A percentile compares a stretch with the other conserved stretches of the same genome.
phyloP scores from a whole-genome alignment of 1,284 basidiomycete genomes.

The Sporisorium exsertum region DNA sequence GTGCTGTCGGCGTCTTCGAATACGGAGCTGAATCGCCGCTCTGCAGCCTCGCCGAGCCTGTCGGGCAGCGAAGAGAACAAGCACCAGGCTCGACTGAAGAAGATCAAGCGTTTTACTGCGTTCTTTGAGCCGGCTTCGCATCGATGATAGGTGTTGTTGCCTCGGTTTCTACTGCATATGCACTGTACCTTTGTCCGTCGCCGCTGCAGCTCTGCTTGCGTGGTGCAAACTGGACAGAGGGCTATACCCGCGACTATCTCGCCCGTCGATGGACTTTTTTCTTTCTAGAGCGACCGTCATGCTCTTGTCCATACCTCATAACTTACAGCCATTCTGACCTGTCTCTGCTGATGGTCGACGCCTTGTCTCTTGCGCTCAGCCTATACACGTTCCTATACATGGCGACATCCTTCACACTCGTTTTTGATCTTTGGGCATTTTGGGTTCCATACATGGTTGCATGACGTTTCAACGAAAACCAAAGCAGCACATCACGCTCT shows the following conservation, averaged over 20 bases:
- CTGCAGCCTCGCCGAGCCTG: constrained; percentile 43
- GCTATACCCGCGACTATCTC: constrained; percentile 27
- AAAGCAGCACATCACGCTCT: neutral
- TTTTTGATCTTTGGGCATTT: neutral
- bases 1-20: constrained; percentile 21
- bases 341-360: neutral
- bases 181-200: constrained; percentile 21
- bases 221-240: constrained; percentile 19
- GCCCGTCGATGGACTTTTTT: constrained; percentile 1
- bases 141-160: constrained; percentile 9
- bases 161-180: neutral
- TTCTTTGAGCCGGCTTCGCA: constrained; percentile 51
- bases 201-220: neutral
- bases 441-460: neutral
- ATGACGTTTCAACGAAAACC: neutral
- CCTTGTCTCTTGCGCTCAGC: neutral
- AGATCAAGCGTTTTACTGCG: constrained; percentile 57
- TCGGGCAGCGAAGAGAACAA: constrained; percentile 50
- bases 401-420: neutral
- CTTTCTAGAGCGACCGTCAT: neutral
- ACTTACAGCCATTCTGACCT: neutral
- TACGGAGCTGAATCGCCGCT: constrained; percentile 31
- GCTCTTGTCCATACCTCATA: neutral
- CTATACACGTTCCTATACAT: neutral
- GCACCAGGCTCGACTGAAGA: constrained; percentile 48